Evolutionary conservation across 352 stramenopile species (phyloP).

Genomic region (Globisporangium splendens): DNA sequence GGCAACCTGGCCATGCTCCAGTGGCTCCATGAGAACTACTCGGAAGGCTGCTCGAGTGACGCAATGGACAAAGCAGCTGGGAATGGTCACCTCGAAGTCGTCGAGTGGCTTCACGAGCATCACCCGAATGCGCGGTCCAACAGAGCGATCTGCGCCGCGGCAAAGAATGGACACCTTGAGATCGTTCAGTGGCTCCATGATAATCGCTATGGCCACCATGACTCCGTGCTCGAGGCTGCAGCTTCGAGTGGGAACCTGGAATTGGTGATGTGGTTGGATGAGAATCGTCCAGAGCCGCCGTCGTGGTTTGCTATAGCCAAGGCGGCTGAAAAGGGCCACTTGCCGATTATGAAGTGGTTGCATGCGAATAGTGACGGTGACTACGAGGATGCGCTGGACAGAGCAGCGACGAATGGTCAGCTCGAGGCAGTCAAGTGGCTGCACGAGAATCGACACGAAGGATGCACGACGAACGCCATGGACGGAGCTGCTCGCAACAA

Average conservation of each 20-base stretch:
- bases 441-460: too few relatives aligned
- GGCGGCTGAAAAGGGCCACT: too few relatives aligned
- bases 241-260: background rate
- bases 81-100: background rate
- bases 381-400: too few relatives aligned
- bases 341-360: too few relatives aligned
- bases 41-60: background rate
- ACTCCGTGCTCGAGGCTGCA: background rate
- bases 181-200: slow-evolving; percentile 3
- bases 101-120: background rate
- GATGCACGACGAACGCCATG: too few relatives aligned
- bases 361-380: too few relatives aligned
- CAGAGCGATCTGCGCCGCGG: background rate
- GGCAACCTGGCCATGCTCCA: slow-evolving; percentile 1
- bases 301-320: too few relatives aligned
- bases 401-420: too few relatives aligned
- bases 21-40: slow-evolving; percentile 1
- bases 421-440: too few relatives aligned
- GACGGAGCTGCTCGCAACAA: too few relatives aligned
- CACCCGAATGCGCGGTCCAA: background rate
- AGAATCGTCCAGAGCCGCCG: background rate
- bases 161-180: background rate
- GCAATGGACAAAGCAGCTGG: background rate
- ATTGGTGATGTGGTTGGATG: background rate
- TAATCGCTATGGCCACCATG: background rate